Conservation (phyloP, 306 rosid genomes). For the Prunus padus region DNA sequence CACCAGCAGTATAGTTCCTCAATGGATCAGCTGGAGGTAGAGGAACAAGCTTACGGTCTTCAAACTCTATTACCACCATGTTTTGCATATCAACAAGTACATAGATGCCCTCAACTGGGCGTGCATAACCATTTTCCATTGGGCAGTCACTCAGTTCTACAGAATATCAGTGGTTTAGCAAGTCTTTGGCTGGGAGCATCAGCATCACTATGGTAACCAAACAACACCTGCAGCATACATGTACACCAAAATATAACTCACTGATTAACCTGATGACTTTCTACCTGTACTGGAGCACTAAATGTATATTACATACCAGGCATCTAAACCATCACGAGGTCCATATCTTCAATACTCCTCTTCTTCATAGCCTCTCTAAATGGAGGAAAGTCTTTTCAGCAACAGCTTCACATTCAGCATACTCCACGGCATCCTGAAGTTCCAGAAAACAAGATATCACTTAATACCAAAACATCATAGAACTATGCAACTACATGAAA, state of each 20-base stretch:
- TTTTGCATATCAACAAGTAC: constrained; percentile 90
- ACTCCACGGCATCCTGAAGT: constrained; percentile 78
- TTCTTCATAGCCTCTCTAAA: constrained; percentile 92
- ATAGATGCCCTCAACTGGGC: constrained; percentile 86
- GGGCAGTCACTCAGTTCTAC: constrained; percentile 95
- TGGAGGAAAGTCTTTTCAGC: constrained; percentile 85
- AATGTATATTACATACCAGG: constrained; percentile 51
- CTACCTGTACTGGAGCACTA: background rate
- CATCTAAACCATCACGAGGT: constrained; percentile 90
- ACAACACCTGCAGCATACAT: constrained; percentile 65
- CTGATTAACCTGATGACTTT: background rate
- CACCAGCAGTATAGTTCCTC: constrained; percentile 88
- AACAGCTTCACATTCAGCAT: constrained; percentile 91
- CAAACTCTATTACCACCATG: constrained; percentile 84
- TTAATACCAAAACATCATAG: background rate
- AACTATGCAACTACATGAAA: background rate
- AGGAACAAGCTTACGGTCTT: constrained; percentile 87
- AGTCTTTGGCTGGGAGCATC: constrained; percentile 87
- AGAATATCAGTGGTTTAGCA: constrained; percentile 82
- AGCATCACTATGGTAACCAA: constrained; percentile 74
- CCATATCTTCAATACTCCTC: constrained; percentile 96
- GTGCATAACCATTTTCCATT: constrained; percentile 95
- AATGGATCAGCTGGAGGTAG: constrained; percentile 94
- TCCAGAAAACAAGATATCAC: background rate
- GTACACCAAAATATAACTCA: background rate